Percentiles rank a stretch among this genome's conserved stretches.
phyloP scores from a whole-genome alignment of 2,329 filamentous ascomycete species.

The Ustulina deusta region DNA sequence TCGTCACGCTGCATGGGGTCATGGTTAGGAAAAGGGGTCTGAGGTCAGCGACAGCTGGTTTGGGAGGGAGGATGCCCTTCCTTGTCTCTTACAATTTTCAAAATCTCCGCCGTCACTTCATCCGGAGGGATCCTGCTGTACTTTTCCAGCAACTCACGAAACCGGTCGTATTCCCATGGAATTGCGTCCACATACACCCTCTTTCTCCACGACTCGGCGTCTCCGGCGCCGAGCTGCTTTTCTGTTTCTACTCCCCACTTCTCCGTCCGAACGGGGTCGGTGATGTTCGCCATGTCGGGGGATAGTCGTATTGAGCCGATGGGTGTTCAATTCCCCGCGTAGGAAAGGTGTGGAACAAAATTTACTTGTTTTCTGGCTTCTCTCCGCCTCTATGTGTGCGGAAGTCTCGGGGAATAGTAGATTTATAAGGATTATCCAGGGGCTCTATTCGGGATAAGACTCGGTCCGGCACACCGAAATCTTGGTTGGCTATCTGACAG shows the following conservation, averaged over 20 bases:
- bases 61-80: neutral
- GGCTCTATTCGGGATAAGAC: neutral
- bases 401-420: neutral
- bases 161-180: slow-evolving; percentile 21
- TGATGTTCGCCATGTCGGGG: slow-evolving; percentile 14
- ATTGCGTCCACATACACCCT: slow-evolving; percentile 17
- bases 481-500: neutral
- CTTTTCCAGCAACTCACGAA: slow-evolving; percentile 22
- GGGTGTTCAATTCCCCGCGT: neutral
- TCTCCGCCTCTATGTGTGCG: neutral
- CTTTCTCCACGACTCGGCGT: slow-evolving; percentile 10
- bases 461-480: neutral
- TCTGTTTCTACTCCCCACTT: slow-evolving; percentile 30
- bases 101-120: slow-evolving; percentile 22
- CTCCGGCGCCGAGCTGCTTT: slow-evolving; percentile 10
- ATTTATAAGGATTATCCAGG: neutral
- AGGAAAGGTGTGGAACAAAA: neutral
- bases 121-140: slow-evolving; percentile 20
- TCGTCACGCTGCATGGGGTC: slow-evolving; percentile 17
- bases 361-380: neutral
- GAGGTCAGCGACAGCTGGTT: neutral
- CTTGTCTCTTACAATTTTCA: slow-evolving; percentile 27
- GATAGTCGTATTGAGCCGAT: too few species aligned
- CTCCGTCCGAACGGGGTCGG: neutral
- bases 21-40: neutral